These are phyloP conservation scores for Fraxinus angustifolia DNA, from an alignment of 305 asterid species.

Conservation along the genomic window DNA sequence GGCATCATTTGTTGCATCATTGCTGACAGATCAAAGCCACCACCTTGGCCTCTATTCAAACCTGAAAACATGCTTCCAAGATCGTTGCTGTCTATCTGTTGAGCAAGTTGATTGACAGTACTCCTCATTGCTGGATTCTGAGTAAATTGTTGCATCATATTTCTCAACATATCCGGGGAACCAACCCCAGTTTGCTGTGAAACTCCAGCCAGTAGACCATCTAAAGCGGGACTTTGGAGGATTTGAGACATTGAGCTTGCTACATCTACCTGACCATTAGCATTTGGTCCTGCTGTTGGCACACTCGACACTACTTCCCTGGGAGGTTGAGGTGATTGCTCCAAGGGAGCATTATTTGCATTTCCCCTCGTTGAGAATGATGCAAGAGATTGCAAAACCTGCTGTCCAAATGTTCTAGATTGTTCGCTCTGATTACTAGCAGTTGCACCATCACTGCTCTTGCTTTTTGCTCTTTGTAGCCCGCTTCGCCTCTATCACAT, in stretches of 20 bases:
- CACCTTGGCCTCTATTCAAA: slow-evolving; percentile 50
- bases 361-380: slow-evolving; percentile 36
- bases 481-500: slow-evolving; percentile 51
- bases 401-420: slow-evolving; percentile 51
- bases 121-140: slow-evolving; percentile 74
- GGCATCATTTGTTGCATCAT: slow-evolving; percentile 98
- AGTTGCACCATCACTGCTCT: slow-evolving; percentile 37
- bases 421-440: slow-evolving; percentile 41
- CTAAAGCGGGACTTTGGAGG: slow-evolving; percentile 67
- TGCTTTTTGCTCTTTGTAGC: slow-evolving; percentile 40
- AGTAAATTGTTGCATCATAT: slow-evolving; percentile 66
- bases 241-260: slow-evolving; percentile 65
- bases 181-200: slow-evolving; percentile 85
- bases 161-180: slow-evolving; percentile 71
- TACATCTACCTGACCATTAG: slow-evolving; percentile 38
- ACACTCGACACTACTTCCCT: slow-evolving; percentile 27
- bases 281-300: slow-evolving; percentile 32
- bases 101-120: slow-evolving; percentile 77
- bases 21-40: slow-evolving; percentile 71
- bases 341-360: slow-evolving; percentile 28
- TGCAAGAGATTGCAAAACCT: slow-evolving; percentile 69
- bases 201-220: slow-evolving; percentile 67
- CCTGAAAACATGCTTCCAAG: slow-evolving; percentile 73
- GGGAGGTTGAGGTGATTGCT: slow-evolving; percentile 23
- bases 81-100: slow-evolving; percentile 73